A percentile compares a stretch with the other conserved stretches of the same genome.
Conservation (phyloP, 2,329 filamentous ascomycete species). For the Nemania sp. region DNA sequence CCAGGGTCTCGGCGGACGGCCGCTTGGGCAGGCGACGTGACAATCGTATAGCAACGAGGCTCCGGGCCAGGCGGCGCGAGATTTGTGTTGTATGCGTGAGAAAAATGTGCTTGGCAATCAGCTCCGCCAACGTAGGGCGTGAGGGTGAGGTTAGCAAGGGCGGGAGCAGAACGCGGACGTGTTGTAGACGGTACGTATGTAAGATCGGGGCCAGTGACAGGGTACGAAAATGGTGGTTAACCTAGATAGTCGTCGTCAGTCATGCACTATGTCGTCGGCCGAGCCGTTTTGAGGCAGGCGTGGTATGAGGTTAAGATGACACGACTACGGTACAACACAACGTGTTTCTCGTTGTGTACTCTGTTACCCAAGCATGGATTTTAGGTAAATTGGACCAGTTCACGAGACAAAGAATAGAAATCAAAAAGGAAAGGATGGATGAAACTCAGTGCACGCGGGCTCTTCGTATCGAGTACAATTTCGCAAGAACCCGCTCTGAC, state of each 20-base stretch:
- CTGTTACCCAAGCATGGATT: too few species aligned
- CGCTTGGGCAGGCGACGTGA: conserved; percentile 63
- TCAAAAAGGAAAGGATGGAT: conserved; percentile 14
- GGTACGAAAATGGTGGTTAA: conserved; percentile 62
- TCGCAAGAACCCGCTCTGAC: background rate
- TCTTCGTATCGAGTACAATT: background rate
- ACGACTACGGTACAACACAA: background rate
- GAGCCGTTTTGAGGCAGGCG: background rate
- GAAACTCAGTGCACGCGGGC: conserved; percentile 9
- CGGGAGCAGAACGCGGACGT: conserved; percentile 56
- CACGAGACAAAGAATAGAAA: background rate
- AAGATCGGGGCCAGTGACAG: conserved; percentile 68
- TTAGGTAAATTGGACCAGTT: too few species aligned
- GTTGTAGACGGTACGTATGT: conserved; percentile 63
- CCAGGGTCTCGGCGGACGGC: conserved; percentile 62
- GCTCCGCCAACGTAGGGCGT: conserved; percentile 62
- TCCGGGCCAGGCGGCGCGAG: conserved; percentile 65
- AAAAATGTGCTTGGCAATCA: conserved; percentile 67
- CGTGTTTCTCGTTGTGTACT: background rate
- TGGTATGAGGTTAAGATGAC: background rate
- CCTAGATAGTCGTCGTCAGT: conserved; percentile 45
- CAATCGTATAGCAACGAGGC: conserved; percentile 66
- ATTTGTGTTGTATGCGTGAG: conserved; percentile 67
- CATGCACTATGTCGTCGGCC: background rate
- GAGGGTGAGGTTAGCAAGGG: conserved; percentile 59